A percentile compares a stretch with the other conserved stretches of the same genome.
These are phyloP conservation scores for Racocetra persica DNA, from an alignment of 371 early-diverging fungal genomes.

Conservation along the genomic window DNA sequence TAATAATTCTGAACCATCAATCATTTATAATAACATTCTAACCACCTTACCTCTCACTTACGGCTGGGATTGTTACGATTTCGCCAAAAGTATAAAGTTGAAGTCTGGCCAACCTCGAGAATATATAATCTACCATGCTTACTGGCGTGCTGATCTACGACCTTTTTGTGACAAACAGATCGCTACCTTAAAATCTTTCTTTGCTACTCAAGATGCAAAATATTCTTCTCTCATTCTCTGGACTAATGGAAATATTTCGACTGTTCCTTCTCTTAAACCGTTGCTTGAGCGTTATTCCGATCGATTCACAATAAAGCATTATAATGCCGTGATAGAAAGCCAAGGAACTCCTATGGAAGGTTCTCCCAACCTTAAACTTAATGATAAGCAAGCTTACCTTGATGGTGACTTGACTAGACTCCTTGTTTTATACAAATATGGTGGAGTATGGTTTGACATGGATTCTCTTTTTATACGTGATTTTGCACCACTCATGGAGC, in stretches of 20 bases:
- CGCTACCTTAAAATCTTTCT: constrained; percentile 59
- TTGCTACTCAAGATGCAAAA: constrained; percentile 57
- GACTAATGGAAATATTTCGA: constrained; percentile 59
- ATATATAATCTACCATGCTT: constrained; percentile 58
- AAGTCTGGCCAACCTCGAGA: constrained; percentile 34
- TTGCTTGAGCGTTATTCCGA: constrained; percentile 53
- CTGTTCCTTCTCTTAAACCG: constrained; percentile 50
- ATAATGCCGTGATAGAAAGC: constrained; percentile 52
- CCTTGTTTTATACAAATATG: constrained; percentile 58
- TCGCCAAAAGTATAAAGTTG: constrained; percentile 56
- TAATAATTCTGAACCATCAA: not conserved
- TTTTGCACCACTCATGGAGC: constrained; percentile 58
- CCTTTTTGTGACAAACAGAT: constrained; percentile 60
- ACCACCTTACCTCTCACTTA: constrained; percentile 56
- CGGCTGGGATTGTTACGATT: constrained; percentile 63
- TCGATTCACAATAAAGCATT: constrained; percentile 50
- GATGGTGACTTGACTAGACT: constrained; percentile 61
- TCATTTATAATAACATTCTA: constrained; percentile 54
- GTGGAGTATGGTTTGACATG: constrained; percentile 69
- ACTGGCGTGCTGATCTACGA: constrained; percentile 59
- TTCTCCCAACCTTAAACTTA: constrained; percentile 50
- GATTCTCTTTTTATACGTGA: constrained; percentile 60
- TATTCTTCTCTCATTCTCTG: constrained; percentile 55
- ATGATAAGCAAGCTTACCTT: constrained; percentile 59
- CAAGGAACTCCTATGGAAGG: constrained; percentile 59